These are phyloP conservation scores for apple (Malus domestica) DNA, from an alignment of 306 rosid genomes.

Conservation along the genomic window ASM211411v1 NC_041801.1:25467501-25468000, in stretches of 20 bases:
- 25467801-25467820: slow-evolving; percentile 77
- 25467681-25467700: slow-evolving; percentile 94
- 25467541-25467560: background rate
- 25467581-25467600: background rate
- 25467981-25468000: slow-evolving; percentile 59
- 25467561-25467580: background rate
- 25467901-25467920: slow-evolving; percentile 62
- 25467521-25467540: background rate
- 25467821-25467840: slow-evolving; percentile 85
- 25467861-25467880: slow-evolving; percentile 83
- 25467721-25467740: slow-evolving; percentile 82
- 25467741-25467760: slow-evolving; percentile 81
- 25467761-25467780: slow-evolving; percentile 68
- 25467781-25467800: slow-evolving; percentile 74
- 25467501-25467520: too few species aligned
- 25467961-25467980: slow-evolving; percentile 32
- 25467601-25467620: background rate
- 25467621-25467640: background rate
- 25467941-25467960: slow-evolving; percentile 55
- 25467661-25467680: slow-evolving; percentile 54
- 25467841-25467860: slow-evolving; percentile 92
- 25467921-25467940: slow-evolving; percentile 63
- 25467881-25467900: slow-evolving; percentile 72
- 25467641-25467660: slow-evolving; percentile 2
- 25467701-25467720: slow-evolving; percentile 94